Evolutionary conservation across 345 rosid species (phyloP), one percentile per base, ranked within the genome.

Genomic region (Eucalyptus dawsonii): DNA sequence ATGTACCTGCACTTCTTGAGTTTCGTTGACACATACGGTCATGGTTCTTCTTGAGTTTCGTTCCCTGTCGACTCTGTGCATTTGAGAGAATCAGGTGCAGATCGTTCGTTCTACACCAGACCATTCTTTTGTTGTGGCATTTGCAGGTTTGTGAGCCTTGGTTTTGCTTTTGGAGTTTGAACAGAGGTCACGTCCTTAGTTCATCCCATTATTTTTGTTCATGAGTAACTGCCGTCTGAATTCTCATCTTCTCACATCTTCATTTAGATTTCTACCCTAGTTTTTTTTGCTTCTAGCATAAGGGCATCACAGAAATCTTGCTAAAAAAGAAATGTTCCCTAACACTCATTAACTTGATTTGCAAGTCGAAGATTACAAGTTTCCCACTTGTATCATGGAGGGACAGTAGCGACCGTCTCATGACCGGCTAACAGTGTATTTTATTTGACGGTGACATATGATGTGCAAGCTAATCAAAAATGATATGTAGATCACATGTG

Each of bases 151-250:
- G 34, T 29, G 37, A 65, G 19, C 37, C 93, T 97, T 88, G 98
- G 96, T 40, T 98, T 95, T 92, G 96, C 95, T 92, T 98, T 98
- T 62, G 98, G 98, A 60, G 67, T 60, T 27, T 60, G 31, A 60
- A 27, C 67, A 60, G 31, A 3, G 67, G 31, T 60, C 15, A 27
- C 31, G 31, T 60, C 31, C 67, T 27, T 60, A 27, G n/a, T 60
- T 60, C 14, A 60, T 60, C 31, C 67, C 67, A 27, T 60, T 6
- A 3, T 60, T 60, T 60, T 27, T 27, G 67, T 60, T 60, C 67
- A 60, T 60, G 67, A 12, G 31, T 13, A 27, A 60, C 6, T 56
- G 29, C 62, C 62, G 27, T 56, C 62, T 22, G 29, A 56, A 56
- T 24, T 22, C 62, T 56, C 62, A 56, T 56, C 34, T 7, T 29